Evolutionary conservation across 352 stramenopile species (phyloP), one percentile per base, ranked within the genome.

Genomic region (Phytophthora macrochlamydospora): DNA sequence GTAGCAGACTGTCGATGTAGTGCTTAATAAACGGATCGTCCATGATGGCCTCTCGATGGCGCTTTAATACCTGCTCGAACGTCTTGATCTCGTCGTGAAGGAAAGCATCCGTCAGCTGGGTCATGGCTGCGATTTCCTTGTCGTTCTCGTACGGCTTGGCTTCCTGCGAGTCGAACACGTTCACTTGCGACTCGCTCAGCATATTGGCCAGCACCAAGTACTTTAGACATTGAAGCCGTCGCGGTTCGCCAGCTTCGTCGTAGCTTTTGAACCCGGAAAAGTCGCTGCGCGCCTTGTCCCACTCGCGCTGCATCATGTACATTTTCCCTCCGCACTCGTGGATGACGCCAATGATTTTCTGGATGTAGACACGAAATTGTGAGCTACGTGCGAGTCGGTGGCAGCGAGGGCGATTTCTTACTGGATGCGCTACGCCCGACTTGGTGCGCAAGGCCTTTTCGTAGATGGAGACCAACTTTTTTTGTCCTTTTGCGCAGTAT

Each of bases 211-310:
- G 80, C 28, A 98, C 94, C 13, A 98, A 69, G 65, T 98, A 98
- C 73, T 98, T 98, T 38, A 98, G 76, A 74, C 91, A 98, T 59
- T 97, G 88, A 37, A 98, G 76, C 7, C 95, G 78, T 49, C 84
- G 83, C 24, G 84, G 79, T 76, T 98, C 95, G 35, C 95, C 95
- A n/a, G 95, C 95, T 74, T 98, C 95, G 71, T 98, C 95, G 67
- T 98, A 98, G 62, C 86, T 97, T 70, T 98, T 98, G 74, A 98
- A 98, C 8, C 92, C 94, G 97, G 92, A 62, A 98, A 98, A 98
- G 29, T 97, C 93, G 52, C 93, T 97, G 0, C 85, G 89, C 0
- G 93, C 95, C 45, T 95, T 93, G 58, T 98, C 89, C 82, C 96
- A 98, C 56, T 98, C 92, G 5, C 91, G 82, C 71, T 96, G 85